Evolutionary conservation across 1,139 yeast genomes (phyloP), one percentile per base, ranked within the genome.

Genomic region (Kurtzmaniella quercitrusa): DNA sequence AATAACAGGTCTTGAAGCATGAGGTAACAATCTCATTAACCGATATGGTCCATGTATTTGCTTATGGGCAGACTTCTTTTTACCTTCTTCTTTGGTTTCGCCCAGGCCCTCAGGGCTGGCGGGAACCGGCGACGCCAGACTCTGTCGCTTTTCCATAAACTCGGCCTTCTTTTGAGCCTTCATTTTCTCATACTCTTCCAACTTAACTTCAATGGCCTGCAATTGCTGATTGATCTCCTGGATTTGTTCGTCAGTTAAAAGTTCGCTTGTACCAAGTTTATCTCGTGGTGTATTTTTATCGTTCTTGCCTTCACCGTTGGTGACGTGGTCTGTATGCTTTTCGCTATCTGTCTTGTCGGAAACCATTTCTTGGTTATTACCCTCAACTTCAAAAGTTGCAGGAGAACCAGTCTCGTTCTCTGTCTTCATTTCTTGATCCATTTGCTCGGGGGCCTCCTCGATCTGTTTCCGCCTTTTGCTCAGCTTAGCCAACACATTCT

Each of bases 21-120:
- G 86, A 2, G 98, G 98, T 39, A 94, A 69, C 49, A 93, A 71
- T 55, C 97, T 77, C 72, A 93, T 73, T 49, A 94, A 67, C 53
- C 98, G 73, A 72, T 93, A 88, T 2, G 98, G 97, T 1, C 98
- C 98, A 43, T 71, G 77, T 33, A 74, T 71, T 51, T 71, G 77
- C 49, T 71, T 69, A 51, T 70, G 76, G 33, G 49, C 53, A 7
- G 66, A 47, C 41, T 56, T 52, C 52, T 64, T 64, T 52, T 67
- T 63, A 45, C 63, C 58, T 4, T 46, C 50, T 9, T 45, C 41
- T 35, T 45, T 36, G 14, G 32, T 43, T 21, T 45, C 40, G 17
- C 42, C 38, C n/a, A 44, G 41, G 1, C 33, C 42, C 3, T 43
- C 45, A 11, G 40, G 41, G 28, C 35, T 26, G 3, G 21, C 17